Percentiles rank a stretch among this genome's conserved stretches.
Conservation (phyloP, 2,329 filamentous ascomycete species). For the Tetracladium maxilliforme region DNA sequence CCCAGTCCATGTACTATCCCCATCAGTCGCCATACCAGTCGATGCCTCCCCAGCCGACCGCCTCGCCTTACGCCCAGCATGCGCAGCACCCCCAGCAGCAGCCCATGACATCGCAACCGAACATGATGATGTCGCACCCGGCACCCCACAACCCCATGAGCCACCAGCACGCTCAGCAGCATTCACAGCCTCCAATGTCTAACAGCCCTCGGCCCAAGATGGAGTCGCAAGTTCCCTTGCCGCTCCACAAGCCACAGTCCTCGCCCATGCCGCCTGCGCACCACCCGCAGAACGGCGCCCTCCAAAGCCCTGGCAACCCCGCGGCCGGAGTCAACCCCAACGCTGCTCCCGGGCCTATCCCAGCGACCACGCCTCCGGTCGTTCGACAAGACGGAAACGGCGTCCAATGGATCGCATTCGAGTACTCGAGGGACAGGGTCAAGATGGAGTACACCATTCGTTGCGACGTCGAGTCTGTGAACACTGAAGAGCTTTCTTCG, state of each 20-base stretch:
- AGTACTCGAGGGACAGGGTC: conserved; percentile 90
- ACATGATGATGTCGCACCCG: conserved; percentile 51
- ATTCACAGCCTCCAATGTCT: conserved; percentile 45
- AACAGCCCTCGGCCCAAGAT: conserved; percentile 49
- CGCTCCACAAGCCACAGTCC: conserved; percentile 43
- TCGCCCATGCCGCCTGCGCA: conserved; percentile 28
- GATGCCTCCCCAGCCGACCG: conserved; percentile 46
- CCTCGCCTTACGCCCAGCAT: conserved; percentile 47
- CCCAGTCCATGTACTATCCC: conserved; percentile 66
- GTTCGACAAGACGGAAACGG: conserved; percentile 92
- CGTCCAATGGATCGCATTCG: conserved; percentile 97
- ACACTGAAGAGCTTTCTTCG: conserved; percentile 66
- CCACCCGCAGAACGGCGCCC: conserved; percentile 24
- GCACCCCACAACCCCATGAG: no score
- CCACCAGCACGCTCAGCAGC: conserved; percentile 36
- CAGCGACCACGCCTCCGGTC: conserved; percentile 86
- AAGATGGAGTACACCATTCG: conserved; percentile 99
- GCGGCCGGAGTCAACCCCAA: conserved; percentile 57
- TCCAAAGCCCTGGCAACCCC: conserved; percentile 25
- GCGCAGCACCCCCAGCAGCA: conserved; percentile 38
- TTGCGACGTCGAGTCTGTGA: conserved; percentile 93
- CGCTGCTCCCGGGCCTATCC: conserved; percentile 88
- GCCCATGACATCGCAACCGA: conserved; percentile 48
- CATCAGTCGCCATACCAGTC: conserved; percentile 47
- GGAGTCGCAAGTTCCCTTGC: conserved; percentile 43